Base-by-base conservation (phyloP, 2,329 filamentous ascomycete species). In the Fusarium luffae region DNA sequence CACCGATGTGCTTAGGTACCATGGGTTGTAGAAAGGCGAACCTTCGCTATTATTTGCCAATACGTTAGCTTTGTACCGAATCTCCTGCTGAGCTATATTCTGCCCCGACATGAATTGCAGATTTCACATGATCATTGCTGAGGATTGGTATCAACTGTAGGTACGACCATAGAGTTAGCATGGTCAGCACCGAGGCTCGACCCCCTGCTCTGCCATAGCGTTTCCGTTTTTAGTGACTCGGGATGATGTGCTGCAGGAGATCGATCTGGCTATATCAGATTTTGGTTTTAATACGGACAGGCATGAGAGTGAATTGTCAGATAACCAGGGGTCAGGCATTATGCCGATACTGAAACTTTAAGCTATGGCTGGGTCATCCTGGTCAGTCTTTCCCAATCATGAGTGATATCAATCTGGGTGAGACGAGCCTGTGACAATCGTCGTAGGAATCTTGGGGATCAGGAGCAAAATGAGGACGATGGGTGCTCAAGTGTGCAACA, bases 341-440 rank as follows among this genome's bases (percentile, higher is more conserved):
- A 66, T 28, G 23, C 27, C 37, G 30, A 54, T 54, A 40, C 54
- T 52, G 34, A 40, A 47, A 54, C 32, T 46, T 52, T 43, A 46
- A 30, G 21, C 43, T 40, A 58, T 41, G 63, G 41, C 54, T 54
- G 50, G 56, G 63, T 43, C 34, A 56, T 59, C 54, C 60, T 61
- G 27, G 54, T 46, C 37, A 27, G 30, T 11, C 32, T 40, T 23
- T 25, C 40, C 51, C 51, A 49, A 57, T 34, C 18, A 40, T 50
- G 48, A 51, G 51, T 34, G 23, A 28, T 30, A 41, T n/a, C 32
- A 58, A 52, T 68, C 52, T 25, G 59, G 30, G 49, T 56, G 51
- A 54, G 50, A 54, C 46, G 32, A 43, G 54, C 40, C 28, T 55
- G 46, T 66, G 54, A 44, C 51, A 52, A 14, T 19, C 34, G n/a